Evolutionary conservation across 805 yeast genomes (phyloP).

Genomic region (Ogataea neopini): DNA sequence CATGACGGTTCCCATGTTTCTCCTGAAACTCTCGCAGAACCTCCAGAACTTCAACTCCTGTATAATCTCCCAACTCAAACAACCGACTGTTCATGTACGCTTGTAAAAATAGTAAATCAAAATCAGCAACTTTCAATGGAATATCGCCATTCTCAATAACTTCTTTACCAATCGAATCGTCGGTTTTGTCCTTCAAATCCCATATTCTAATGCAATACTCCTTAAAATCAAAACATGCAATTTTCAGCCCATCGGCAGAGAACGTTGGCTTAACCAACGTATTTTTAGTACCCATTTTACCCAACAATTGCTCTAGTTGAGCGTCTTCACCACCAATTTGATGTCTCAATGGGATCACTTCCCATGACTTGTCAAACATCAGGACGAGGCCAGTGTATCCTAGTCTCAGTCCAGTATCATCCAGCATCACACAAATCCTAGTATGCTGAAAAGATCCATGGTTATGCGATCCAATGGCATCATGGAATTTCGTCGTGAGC

Average conservation of each 20-base stretch:
- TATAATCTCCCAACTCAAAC: slow-evolving; percentile 7
- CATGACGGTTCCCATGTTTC: not conserved
- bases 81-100: slow-evolving; percentile 21
- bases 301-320: slow-evolving; percentile 6
- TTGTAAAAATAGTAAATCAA: slow-evolving; percentile 28
- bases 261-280: slow-evolving; percentile 21
- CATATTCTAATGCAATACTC: slow-evolving; percentile 25
- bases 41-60: slow-evolving; percentile 4
- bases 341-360: slow-evolving; percentile 18
- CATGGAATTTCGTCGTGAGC: slow-evolving; percentile 21
- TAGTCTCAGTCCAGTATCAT: slow-evolving; percentile 15
- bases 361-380: slow-evolving; percentile 18
- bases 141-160: slow-evolving; percentile 21
- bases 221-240: slow-evolving; percentile 24
- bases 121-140: slow-evolving; percentile 31
- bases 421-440: slow-evolving; percentile 19
- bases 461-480: slow-evolving; percentile 16
- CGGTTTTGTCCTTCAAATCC: slow-evolving; percentile 12
- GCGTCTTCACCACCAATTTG: not conserved
- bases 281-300: slow-evolving; percentile 10
- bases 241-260: slow-evolving; percentile 17
- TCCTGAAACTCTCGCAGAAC: slow-evolving; percentile 17
- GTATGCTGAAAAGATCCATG: slow-evolving; percentile 16
- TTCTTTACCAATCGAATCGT: slow-evolving; percentile 18
- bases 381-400: slow-evolving; percentile 26